Percentiles rank a stretch among this genome's conserved stretches.
These are phyloP conservation scores for Waitea zeae DNA, from an alignment of 1,284 basidiomycete species.

Conservation along the genomic window DNA sequence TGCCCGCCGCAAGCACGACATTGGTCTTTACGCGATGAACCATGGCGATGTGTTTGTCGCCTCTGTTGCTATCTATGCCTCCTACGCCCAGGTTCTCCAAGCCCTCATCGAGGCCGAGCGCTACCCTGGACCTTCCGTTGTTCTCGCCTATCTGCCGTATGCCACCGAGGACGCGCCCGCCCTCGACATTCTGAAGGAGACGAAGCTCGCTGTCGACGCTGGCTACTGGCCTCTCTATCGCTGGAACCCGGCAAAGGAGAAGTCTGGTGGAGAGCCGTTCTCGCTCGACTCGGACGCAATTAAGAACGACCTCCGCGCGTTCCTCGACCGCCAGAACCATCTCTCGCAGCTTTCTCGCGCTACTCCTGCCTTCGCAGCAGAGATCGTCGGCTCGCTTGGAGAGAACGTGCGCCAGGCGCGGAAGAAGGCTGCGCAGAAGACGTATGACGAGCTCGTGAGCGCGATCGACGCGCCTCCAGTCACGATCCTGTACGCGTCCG, in stretches of 20 bases:
- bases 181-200: constrained; percentile 87
- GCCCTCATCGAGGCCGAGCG: constrained; percentile 84
- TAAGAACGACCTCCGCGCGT: constrained; percentile 88
- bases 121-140: constrained; percentile 81
- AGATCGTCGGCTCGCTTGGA: constrained; percentile 77
- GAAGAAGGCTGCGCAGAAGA: constrained; percentile 69
- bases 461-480: constrained; percentile 85
- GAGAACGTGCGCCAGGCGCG: constrained; percentile 74
- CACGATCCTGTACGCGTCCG: constrained; percentile 82
- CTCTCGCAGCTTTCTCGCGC: constrained; percentile 81
- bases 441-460: constrained; percentile 75
- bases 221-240: constrained; percentile 98
- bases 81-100: constrained; percentile 90
- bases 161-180: constrained; percentile 59
- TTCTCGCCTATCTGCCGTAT: constrained; percentile 93
- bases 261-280: constrained; percentile 70
- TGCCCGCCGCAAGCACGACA: constrained; percentile 75
- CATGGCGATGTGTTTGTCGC: constrained; percentile 95
- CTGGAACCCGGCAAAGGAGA: constrained; percentile 84
- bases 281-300: constrained; percentile 85
- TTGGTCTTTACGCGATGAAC: constrained; percentile 96
- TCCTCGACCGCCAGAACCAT: constrained; percentile 94
- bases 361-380: constrained; percentile 66
- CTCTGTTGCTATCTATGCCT: constrained; percentile 88
- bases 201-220: constrained; percentile 90